Evolutionary conservation across 805 yeast species (phyloP).

Genomic region (Osmozyma mogii): DNA sequence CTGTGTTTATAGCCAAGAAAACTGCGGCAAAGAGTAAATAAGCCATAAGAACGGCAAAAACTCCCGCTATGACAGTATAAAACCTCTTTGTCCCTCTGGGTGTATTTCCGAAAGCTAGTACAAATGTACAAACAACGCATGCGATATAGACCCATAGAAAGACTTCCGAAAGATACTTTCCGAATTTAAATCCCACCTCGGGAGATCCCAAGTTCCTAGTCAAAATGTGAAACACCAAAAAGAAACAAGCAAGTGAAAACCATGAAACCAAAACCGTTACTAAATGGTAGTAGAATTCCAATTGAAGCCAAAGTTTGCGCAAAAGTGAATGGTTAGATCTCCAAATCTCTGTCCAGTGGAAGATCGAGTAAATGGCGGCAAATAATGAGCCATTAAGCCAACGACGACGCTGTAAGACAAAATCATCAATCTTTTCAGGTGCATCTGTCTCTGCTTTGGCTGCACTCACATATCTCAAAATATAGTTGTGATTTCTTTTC

Average conservation of each 20-base stretch:
- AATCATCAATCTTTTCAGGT: slow-evolving; percentile 90
- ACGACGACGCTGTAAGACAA: slow-evolving; percentile 92
- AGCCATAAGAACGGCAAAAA: slow-evolving; percentile 83
- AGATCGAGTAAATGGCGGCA: slow-evolving; percentile 85
- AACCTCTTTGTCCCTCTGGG: slow-evolving; percentile 84
- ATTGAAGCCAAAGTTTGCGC: slow-evolving; percentile 75
- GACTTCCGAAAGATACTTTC: slow-evolving; percentile 67
- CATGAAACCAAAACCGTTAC: slow-evolving; percentile 75
- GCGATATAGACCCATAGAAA: slow-evolving; percentile 81
- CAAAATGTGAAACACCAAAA: slow-evolving; percentile 83
- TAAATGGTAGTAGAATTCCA: slow-evolving; percentile 87
- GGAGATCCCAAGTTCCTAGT: slow-evolving; percentile 76
- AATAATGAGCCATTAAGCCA: slow-evolving; percentile 98
- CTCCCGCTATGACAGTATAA: slow-evolving; percentile 63
- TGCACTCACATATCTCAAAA: slow-evolving; percentile 81
- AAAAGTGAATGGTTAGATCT: slow-evolving; percentile 71
- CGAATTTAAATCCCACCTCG: slow-evolving; percentile 59
- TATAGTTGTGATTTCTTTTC: slow-evolving; percentile 76
- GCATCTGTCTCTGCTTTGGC: slow-evolving; percentile 97
- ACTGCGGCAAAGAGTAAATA: slow-evolving; percentile 86
- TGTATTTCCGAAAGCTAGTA: slow-evolving; percentile 86
- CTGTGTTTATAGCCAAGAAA: slow-evolving; percentile 67
- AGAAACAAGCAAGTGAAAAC: slow-evolving; percentile 89
- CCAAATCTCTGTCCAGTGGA: slow-evolving; percentile 86
- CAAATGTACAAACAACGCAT: slow-evolving; percentile 76